A percentile compares a stretch with the other conserved stretches of the same genome.
Evolutionary conservation across 1,284 basidiomycete species (phyloP).

Genomic region (Puccinia brachypodii): DNA sequence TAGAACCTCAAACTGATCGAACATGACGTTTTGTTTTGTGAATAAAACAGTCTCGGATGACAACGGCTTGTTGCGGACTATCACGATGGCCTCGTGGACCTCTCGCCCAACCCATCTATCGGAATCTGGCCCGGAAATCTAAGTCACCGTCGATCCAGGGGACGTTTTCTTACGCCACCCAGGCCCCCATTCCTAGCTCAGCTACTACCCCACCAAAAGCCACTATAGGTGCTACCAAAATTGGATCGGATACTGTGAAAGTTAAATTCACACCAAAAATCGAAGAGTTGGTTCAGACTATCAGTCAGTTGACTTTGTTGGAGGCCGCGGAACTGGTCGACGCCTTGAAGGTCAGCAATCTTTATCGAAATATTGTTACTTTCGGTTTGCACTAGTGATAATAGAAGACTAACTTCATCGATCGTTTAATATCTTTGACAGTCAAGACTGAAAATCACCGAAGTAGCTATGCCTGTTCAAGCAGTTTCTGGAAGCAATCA

Average conservation of each 20-base stretch:
- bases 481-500: slow-evolving; percentile 61
- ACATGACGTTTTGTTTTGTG: background rate
- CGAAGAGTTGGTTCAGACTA: slow-evolving; percentile 84
- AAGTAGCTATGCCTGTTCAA: slow-evolving; percentile 79
- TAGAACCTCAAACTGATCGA: background rate
- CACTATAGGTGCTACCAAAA: background rate
- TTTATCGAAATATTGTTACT: background rate
- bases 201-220: background rate
- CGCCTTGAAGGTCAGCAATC: slow-evolving; percentile 73
- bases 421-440: slow-evolving; percentile 56
- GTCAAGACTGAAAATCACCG: slow-evolving; percentile 94
- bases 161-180: slow-evolving; percentile 33
- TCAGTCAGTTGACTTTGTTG: slow-evolving; percentile 82
- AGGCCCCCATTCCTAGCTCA: slow-evolving; percentile 34
- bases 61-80: slow-evolving; percentile 15
- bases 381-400: background rate
- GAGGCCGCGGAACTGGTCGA: slow-evolving; percentile 97
- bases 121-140: background rate
- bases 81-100: slow-evolving; percentile 8
- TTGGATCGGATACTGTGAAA: background rate
- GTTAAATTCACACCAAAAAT: slow-evolving; percentile 64
- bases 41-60: slow-evolving; percentile 10
- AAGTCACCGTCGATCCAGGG: background rate
- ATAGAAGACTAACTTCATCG: background rate
- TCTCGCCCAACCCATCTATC: background rate